phyloP scores from a whole-genome alignment of 768 basidiomycete genomes.

The Dacryopinax primogenitus region DNA sequence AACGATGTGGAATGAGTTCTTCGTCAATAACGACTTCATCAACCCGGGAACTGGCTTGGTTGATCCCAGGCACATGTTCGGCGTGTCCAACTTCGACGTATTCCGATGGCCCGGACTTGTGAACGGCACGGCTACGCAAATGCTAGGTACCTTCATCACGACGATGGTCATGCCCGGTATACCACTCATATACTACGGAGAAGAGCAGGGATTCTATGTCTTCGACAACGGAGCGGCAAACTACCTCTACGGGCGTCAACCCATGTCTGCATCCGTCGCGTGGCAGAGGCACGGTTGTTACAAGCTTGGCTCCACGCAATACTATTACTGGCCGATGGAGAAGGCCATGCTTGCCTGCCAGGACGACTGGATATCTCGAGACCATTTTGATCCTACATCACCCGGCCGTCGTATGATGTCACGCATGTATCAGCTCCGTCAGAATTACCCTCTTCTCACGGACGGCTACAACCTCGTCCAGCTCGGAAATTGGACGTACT shows the following conservation, averaged over 20 bases:
- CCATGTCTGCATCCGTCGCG: constrained; percentile 69
- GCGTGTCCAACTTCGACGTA: constrained; percentile 88
- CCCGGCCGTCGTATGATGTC: constrained; percentile 60
- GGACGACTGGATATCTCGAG: constrained; percentile 84
- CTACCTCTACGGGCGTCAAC: constrained; percentile 80
- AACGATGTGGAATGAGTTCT: constrained; percentile 85
- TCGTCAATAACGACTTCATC: constrained; percentile 74
- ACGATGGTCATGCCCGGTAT: constrained; percentile 78
- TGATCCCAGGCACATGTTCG: constrained; percentile 82
- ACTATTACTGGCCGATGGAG: constrained; percentile 85
- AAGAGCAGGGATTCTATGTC: constrained; percentile 77
- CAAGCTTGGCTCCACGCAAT: constrained; percentile 75
- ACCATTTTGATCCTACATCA: constrained; percentile 86
- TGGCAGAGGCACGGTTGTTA: constrained; percentile 95
- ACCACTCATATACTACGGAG: constrained; percentile 77
- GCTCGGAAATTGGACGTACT: constrained; percentile 72
- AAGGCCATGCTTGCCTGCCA: constrained; percentile 67
- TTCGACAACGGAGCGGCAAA: constrained; percentile 82
- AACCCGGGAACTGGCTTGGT: constrained; percentile 51
- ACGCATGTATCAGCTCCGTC: constrained; percentile 60
- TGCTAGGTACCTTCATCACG: constrained; percentile 64
- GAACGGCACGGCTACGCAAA: constrained; percentile 67
- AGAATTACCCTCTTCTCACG: constrained; percentile 56
- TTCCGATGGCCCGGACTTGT: constrained; percentile 86
- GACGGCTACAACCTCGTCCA: constrained; percentile 81